phyloP scores from a whole-genome alignment of 768 basidiomycete genomes.

The Xerocomellus dryophilus region DNA sequence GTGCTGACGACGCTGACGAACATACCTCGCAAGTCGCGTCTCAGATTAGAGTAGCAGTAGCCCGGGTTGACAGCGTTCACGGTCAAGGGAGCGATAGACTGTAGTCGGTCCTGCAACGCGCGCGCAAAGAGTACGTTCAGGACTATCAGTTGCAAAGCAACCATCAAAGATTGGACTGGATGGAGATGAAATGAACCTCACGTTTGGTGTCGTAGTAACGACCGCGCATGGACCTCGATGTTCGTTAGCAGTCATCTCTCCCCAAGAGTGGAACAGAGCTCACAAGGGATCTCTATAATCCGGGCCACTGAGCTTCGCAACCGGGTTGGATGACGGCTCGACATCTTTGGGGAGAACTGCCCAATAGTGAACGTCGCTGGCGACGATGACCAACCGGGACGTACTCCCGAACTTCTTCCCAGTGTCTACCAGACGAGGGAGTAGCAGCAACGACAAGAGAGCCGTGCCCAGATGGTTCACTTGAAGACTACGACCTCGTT shows the following conservation, averaged over 20 bases:
- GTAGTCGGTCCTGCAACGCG: slow-evolving; percentile 23
- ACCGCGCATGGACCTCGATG: slow-evolving; percentile 8
- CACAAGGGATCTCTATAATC: slow-evolving; percentile 22
- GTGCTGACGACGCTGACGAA: neutral
- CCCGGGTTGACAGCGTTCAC: slow-evolving; percentile 31
- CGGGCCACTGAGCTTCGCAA: slow-evolving; percentile 24
- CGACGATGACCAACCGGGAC: slow-evolving; percentile 31
- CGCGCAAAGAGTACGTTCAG: slow-evolving; percentile 32
- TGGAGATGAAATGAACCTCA: slow-evolving; percentile 3
- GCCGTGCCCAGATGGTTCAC: slow-evolving; percentile 35
- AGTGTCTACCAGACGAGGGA: slow-evolving; percentile 31
- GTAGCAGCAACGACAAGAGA: slow-evolving; percentile 31
- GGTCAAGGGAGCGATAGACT: slow-evolving; percentile 20
- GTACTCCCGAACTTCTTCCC: slow-evolving; percentile 21
- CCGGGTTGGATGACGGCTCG: slow-evolving; percentile 16
- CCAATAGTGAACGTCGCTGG: slow-evolving; percentile 30
- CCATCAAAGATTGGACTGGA: neutral
- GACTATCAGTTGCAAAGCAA: slow-evolving; percentile 13
- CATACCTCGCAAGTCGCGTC: neutral
- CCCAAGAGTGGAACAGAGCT: neutral
- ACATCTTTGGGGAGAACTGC: slow-evolving; percentile 19
- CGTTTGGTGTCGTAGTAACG: slow-evolving; percentile 31
- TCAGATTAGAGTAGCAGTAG: slow-evolving; percentile 29
- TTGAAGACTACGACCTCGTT: slow-evolving; percentile 26
- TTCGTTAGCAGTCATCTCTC: neutral